Percentiles rank a stretch among this genome's conserved stretches.
Evolutionary conservation across 805 yeast genomes (phyloP).

Genomic region (Blastobotrys mokoenaii): DNA sequence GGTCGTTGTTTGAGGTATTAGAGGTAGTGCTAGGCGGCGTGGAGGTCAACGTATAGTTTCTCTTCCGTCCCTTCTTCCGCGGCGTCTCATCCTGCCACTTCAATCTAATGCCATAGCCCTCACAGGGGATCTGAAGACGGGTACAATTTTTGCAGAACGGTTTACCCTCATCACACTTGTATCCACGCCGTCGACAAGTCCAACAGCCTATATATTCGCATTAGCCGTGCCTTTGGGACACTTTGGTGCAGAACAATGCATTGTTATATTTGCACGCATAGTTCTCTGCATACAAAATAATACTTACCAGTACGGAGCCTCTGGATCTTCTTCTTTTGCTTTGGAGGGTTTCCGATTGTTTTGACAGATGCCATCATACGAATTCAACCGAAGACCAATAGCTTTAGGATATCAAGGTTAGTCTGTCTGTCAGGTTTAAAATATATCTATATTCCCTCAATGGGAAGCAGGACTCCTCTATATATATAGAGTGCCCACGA

Average conservation of each 20-base stretch:
- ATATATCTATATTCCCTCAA: too few species aligned
- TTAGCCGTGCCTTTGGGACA: too few species aligned
- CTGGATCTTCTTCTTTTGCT: conserved; percentile 15
- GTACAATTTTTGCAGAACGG: conserved; percentile 19
- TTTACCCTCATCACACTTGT: conserved; percentile 21
- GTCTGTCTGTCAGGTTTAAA: too few species aligned
- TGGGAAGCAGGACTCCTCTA: background rate
- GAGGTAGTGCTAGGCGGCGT: too few species aligned
- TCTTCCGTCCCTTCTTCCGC: background rate
- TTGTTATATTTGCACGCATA: background rate
- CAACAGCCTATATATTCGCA: conserved; percentile 15
- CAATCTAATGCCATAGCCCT: conserved; percentile 21
- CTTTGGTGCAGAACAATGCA: background rate
- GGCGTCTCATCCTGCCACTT: conserved; percentile 18
- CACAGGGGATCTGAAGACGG: conserved; percentile 14
- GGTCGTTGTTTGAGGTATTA: too few species aligned
- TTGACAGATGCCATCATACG: background rate
- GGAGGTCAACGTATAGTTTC: too few species aligned
- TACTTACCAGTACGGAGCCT: conserved; percentile 14
- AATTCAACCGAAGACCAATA: background rate
- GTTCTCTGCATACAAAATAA: background rate
- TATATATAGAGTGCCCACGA: background rate
- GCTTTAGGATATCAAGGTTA: too few species aligned
- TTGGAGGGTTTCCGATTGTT: background rate
- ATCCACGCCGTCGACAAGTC: conserved; percentile 21